Base-by-base conservation (phyloP, 2,329 filamentous ascomycete genomes). In the Ustilaginoidea virens region DNA sequence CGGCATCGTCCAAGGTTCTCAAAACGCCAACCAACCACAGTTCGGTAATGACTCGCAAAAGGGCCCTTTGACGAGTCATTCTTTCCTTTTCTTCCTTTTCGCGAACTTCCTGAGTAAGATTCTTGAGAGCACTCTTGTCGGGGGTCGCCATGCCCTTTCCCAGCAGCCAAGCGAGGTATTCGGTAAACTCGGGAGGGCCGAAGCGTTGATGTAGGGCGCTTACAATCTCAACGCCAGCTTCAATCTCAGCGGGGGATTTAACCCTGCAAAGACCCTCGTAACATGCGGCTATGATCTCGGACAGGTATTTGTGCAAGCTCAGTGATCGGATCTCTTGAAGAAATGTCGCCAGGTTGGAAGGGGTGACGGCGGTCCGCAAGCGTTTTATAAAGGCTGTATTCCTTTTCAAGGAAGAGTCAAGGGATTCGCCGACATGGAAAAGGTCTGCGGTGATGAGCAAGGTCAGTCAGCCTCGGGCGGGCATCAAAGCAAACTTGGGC, bases 341-440 rank as follows among this genome's bases (percentile, higher is more conserved):
- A 55, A 96, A 92, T 34, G 83, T 90, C 40, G 70, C 63, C 31
- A 86, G 73, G 31, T 80, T 81, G 32, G 83, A 66, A 27, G 81
- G 60, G 38, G 80, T 86, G 38, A 96, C 76, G 35, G 83, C 81
- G 33, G 87, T 94, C 43, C 87, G 81, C 32, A 96, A 66, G 46
- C 87, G 82, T 58, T 93, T 94, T 49, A 96, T 96, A 53, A 96
- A 94, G 40, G 86, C 85, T 4, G 87, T 96, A 46, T 96, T 96
- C 63, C 94, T 96, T 61, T 93, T 94, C 53, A 96, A 66, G 29
- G 86, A 90, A 29, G 87, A 93, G 55, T 96, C 87, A 47, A 96
- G 76, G 17, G 80, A 79, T 47, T 70, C 69, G 52, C 72, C 75
- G 42, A 90, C 74, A 30, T 71, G 57, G 47, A 92, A 83, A 37